Evolutionary conservation across 176 grass and related monocot genomes (phyloP).

Genomic region (Carex myosuroides): DNA sequence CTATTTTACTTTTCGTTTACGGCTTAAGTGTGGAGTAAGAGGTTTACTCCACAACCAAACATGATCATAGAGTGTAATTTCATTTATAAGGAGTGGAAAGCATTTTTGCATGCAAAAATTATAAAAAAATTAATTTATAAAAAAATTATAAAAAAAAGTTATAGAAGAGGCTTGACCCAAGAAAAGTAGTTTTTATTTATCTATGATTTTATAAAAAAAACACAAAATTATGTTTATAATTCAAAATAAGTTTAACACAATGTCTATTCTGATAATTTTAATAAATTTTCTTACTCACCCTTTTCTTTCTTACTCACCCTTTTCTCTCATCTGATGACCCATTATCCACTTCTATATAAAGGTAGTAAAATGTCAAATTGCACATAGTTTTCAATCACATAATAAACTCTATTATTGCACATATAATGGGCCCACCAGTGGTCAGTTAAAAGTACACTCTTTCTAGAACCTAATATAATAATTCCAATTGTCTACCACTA

Average conservation of each 20-base stretch:
- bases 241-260: not conserved
- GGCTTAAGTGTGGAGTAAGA: too few relatives aligned
- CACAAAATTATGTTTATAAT: not conserved
- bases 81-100: too few relatives aligned
- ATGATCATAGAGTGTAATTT: too few relatives aligned
- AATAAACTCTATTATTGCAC: slow-evolving; percentile 17
- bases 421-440: not conserved
- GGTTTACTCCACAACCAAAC: too few relatives aligned
- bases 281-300: not conserved
- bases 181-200: not conserved
- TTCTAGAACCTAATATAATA: slow-evolving; percentile 3
- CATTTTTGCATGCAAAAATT: too few relatives aligned
- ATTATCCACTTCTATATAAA: not conserved
- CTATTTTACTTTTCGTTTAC: too few relatives aligned
- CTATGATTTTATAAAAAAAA: not conserved
- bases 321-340: not conserved
- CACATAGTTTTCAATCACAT: slow-evolving; percentile 11
- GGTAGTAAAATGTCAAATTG: slow-evolving; percentile 1
- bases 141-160: too few relatives aligned
- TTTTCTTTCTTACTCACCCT: not conserved
- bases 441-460: slow-evolving; percentile 26
- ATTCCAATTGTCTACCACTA: slow-evolving; percentile 19
- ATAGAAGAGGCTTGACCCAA: too few relatives aligned
- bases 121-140: too few relatives aligned
- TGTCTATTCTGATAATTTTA: not conserved